Evolutionary conservation across 805 yeast genomes (phyloP), one percentile per base, ranked within the genome.

Genomic region (Ogataea henricii): DNA sequence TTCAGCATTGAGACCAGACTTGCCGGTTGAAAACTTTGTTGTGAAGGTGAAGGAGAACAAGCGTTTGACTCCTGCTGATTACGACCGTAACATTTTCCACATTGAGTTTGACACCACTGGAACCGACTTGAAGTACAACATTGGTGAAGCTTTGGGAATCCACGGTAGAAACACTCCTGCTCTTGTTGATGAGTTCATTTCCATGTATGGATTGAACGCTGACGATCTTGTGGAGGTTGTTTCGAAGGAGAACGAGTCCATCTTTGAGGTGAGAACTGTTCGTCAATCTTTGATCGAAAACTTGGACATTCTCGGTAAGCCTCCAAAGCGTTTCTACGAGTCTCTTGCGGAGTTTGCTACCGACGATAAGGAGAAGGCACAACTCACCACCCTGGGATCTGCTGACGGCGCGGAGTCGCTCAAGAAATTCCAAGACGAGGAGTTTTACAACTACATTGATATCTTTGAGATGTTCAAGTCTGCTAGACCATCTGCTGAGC

Each of bases 81-180:
- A 92, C 69, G 89, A 88, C 53, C 88, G 98, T 73, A 87, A 92
- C 70, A 91, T 92, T 60, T 92, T 92, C 89, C 96, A 92, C 65
- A 86, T 92, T 58, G 98, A 92, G 71, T 89, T 92, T 57, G 98
- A 92, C 65, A 80, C 85, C 63, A 70, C 90, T 39, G 96, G 95
- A 45, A 90, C 97, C 30, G 97, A 96, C 21, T 75, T 92, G 64
- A 88, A 82, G 42, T 92, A 92, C 66, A 94, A 85, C 54, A 89
- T 92, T 63, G 98, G 98, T 66, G 98, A 92, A 75, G 97, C 98
- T 17, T 79, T 92, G 51, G 98, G 98, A 62, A 81, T 92, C 51
- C 97, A 92, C 62, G 97, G 96, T 41, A 83, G 92, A 63, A 92
- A 92, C 72, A 78, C 82, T 58, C 65, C 75, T 34, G 77, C 71